Evolutionary conservation across 2,329 filamentous ascomycete species (phyloP), one percentile per base, ranked within the genome.

Genomic region (Raffaelea ambrosiae): DNA sequence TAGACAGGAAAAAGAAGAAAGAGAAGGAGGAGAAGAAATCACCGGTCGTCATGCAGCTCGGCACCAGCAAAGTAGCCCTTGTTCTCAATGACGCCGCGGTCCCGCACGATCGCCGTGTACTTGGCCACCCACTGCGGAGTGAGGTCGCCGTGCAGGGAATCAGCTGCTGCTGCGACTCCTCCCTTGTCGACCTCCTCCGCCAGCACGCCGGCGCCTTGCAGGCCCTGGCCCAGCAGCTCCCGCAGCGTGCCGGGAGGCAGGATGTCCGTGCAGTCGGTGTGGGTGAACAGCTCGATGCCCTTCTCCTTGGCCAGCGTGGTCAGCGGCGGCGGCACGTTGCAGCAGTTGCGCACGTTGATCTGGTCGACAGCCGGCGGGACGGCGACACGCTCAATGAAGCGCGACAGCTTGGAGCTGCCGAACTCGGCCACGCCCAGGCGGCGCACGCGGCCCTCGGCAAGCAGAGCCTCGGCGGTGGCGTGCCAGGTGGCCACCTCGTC

Each of bases 1-100:
- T 31, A 36, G 36, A 21, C 13, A n/a, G 5, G 33, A 26, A 42
- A 41, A 48, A 51, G 46, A 40, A 44, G 38, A 19, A 20, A 42
- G 39, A 47, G 33, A 40, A 43, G 39, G 31, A 35, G 33, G 35
- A 18, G 20, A 47, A 38, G 7, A 38, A 5, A 38, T 40, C 13
- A 16, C 46, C 59, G 65, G 43, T 51, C 50, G 48, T 72, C 70
- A 42, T 71, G 69, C 54, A 93, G 66, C 61, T 88, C 83, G 3
- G 90, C 91, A 19, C 83, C 81, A 1, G 91, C 91, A 71, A 96
- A 96, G 66, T 96, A 97, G 8, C 93, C 93, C 72, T 97, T 98
- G 63, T 93, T 95, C 72, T 98, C 93, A 55, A 98, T 91, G 9
- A 98, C 93, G 14, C 93, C 93, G 47, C 93, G 76, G 63, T 97